These are phyloP conservation scores for Candida easanensis DNA, from an alignment of 805 yeast genomes.

Conservation along the genomic window DNA sequence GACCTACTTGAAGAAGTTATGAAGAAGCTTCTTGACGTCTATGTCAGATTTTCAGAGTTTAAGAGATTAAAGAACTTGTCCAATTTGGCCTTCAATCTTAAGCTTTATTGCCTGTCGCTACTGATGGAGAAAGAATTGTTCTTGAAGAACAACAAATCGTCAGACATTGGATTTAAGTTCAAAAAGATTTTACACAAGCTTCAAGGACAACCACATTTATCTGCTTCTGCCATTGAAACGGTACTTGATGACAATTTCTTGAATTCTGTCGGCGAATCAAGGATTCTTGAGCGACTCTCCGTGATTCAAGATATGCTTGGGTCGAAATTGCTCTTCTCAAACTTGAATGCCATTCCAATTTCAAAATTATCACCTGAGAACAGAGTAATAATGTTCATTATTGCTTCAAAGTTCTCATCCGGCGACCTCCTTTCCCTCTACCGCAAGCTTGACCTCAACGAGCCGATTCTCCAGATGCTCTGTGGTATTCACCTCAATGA, in stretches of 20 bases:
- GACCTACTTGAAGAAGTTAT: conserved; percentile 15
- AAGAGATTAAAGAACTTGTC: conserved; percentile 47
- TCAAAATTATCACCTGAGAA: conserved; percentile 17
- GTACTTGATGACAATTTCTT: conserved; percentile 19
- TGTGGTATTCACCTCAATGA: conserved; percentile 19
- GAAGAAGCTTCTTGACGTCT: conserved; percentile 21
- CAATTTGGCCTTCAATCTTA: conserved; percentile 40
- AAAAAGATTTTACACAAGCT: conserved; percentile 33
- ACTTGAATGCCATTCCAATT: conserved; percentile 6
- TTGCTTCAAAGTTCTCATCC: conserved; percentile 15
- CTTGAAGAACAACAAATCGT: conserved; percentile 15
- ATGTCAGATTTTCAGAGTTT: conserved; percentile 23
- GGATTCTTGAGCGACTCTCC: conserved; percentile 20
- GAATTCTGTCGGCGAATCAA: conserved; percentile 4
- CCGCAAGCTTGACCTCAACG: conserved; percentile 9
- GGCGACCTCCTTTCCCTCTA: conserved; percentile 12
- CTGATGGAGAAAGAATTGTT: conserved; percentile 29
- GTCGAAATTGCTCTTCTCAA: conserved; percentile 3
- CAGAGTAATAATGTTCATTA: conserved; percentile 17
- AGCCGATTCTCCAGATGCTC: conserved; percentile 24
- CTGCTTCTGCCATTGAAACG: background rate
- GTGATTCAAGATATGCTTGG: conserved; percentile 13
- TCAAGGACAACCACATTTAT: conserved; percentile 8
- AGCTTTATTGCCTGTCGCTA: conserved; percentile 21
- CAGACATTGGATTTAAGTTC: conserved; percentile 29